Evolutionary conservation across 176 grass and related monocot species (phyloP).

Genomic region (Leersia perrieri): DNA sequence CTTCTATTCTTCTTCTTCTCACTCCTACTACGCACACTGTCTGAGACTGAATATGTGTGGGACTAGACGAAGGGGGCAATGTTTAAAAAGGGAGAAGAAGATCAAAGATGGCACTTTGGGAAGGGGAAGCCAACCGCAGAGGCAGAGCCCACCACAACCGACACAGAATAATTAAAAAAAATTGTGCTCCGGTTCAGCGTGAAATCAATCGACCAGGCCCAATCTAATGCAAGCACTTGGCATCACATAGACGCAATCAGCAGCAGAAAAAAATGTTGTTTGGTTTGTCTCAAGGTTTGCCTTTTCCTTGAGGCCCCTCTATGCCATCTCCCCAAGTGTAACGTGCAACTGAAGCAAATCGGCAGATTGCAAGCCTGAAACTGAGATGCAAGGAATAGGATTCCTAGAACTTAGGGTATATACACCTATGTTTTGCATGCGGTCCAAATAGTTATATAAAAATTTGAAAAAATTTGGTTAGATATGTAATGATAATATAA

Average conservation of each 20-base stretch:
- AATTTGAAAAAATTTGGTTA: too few relatives aligned
- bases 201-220: neutral
- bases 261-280: neutral
- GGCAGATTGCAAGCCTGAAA: neutral
- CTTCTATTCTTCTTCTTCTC: neutral
- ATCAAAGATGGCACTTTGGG: neutral
- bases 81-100: constrained; percentile 22
- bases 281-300: neutral
- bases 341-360: constrained; percentile 20
- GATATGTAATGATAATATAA: too few relatives aligned
- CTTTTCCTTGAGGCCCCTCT: neutral
- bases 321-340: neutral
- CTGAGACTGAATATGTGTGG: neutral
- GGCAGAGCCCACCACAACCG: constrained; percentile 31
- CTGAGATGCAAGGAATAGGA: too few relatives aligned
- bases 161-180: neutral
- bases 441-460: too few relatives aligned
- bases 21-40: neutral
- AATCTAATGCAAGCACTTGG: constrained; percentile 17
- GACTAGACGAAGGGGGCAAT: neutral
- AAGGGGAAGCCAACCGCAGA: neutral
- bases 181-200: neutral
- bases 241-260: neutral
- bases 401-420: too few relatives aligned
- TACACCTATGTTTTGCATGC: too few relatives aligned